A percentile compares a stretch with the other conserved stretches of the same genome.
phyloP scores from a whole-genome alignment of 2,329 filamentous ascomycete species.

The Paraphoma sp. region DNA sequence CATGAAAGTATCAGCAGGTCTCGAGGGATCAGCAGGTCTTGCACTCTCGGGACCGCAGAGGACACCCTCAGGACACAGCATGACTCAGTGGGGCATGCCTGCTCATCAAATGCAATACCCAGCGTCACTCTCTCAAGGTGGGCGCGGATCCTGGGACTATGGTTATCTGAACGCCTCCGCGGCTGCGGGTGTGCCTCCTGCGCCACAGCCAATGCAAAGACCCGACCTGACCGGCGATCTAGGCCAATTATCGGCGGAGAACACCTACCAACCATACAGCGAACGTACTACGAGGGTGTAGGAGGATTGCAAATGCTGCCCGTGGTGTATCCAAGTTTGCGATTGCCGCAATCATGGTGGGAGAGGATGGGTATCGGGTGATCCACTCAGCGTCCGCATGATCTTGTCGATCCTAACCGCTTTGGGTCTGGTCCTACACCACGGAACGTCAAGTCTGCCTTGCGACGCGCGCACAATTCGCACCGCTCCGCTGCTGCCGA shows the following conservation, averaged over 20 bases:
- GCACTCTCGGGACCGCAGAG: constrained; percentile 42
- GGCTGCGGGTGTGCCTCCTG: constrained; percentile 31
- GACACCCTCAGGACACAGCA: constrained; percentile 39
- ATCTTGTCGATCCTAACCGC: constrained; percentile 30
- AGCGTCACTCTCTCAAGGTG: constrained; percentile 34
- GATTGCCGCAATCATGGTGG: constrained; percentile 26
- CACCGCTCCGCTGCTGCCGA: not conserved
- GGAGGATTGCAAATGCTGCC: constrained; percentile 10
- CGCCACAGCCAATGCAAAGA: constrained; percentile 41
- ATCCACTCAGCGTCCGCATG: constrained; percentile 41
- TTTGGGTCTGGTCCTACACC: constrained; percentile 34
- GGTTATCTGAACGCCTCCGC: constrained; percentile 39
- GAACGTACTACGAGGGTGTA: constrained; percentile 48
- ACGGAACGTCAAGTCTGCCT: constrained; percentile 30
- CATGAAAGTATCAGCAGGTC: constrained; percentile 48
- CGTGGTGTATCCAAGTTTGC: constrained; percentile 17
- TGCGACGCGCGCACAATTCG: constrained; percentile 22
- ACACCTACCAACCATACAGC: constrained; percentile 45
- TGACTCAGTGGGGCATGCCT: constrained; percentile 44
- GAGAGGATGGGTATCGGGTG: constrained; percentile 38
- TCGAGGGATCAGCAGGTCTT: constrained; percentile 47
- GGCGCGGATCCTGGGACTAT: constrained; percentile 47
- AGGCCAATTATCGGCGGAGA: constrained; percentile 37
- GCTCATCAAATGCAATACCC: constrained; percentile 45
- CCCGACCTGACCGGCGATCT: constrained; percentile 38